Percentiles rank a stretch among this genome's conserved stretches.
These are phyloP conservation scores for Mortierella sp. DNA, from an alignment of 371 early-diverging fungal genomes.

Conservation along the genomic window DNA sequence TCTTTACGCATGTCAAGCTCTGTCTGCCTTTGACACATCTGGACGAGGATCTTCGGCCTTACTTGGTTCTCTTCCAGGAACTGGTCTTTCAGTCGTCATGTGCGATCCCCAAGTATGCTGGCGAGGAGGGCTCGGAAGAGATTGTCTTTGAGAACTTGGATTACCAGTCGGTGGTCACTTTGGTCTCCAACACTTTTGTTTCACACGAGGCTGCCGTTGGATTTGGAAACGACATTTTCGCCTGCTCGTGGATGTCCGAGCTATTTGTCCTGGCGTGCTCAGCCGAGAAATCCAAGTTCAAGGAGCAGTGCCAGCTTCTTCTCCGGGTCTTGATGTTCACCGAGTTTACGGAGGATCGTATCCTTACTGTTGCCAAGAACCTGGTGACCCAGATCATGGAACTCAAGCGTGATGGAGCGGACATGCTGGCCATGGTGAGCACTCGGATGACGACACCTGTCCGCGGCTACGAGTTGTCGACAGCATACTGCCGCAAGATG, in stretches of 20 bases:
- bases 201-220: constrained; percentile 73
- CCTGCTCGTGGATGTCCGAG: constrained; percentile 69
- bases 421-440: constrained; percentile 63
- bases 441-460: constrained; percentile 62
- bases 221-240: constrained; percentile 70
- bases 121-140: constrained; percentile 29
- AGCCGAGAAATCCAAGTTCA: constrained; percentile 59
- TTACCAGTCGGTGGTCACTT: constrained; percentile 67
- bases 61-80: constrained; percentile 72
- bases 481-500: constrained; percentile 37
- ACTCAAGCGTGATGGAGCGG: constrained; percentile 73
- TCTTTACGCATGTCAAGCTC: constrained; percentile 68
- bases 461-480: constrained; percentile 50
- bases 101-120: constrained; percentile 38
- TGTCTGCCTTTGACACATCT: constrained; percentile 67
- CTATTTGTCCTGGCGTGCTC: constrained; percentile 66
- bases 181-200: constrained; percentile 68
- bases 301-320: constrained; percentile 63
- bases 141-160: constrained; percentile 58
- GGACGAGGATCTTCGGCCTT: constrained; percentile 68
- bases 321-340: constrained; percentile 67
- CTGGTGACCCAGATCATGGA: constrained; percentile 72
- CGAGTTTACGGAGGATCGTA: constrained; percentile 72
- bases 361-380: constrained; percentile 74
- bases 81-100: constrained; percentile 59